Evolutionary conservation across 352 stramenopile species (phyloP), one percentile per base, ranked within the genome.

Genomic region (Phytopythium litorale): DNA sequence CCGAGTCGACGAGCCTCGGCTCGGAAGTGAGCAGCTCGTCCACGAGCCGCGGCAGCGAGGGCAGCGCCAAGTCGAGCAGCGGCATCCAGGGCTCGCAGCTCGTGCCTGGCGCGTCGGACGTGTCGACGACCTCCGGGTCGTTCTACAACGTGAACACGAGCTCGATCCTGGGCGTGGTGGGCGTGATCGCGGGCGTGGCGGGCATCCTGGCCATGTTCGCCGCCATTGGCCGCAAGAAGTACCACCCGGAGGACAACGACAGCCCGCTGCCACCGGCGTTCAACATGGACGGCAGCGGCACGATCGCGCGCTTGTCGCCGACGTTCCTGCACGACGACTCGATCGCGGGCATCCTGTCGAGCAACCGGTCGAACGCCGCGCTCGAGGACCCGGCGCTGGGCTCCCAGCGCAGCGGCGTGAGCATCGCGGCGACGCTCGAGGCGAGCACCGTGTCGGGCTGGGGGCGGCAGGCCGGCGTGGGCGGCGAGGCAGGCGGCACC

Each of bases 111-210:
- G 62, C 77, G 12, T 75, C 79, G 1, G 72, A 84, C 32, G 72
- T 74, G 60, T 79, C 63, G 70, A 76, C 68, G n/a, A 82, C 73
- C 11, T 72, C 70, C 16, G 79, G 70, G 28, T 74, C 65, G 2
- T 75, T 70, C 9, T 89, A 88, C 70, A 85, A 65, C 51, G 68
- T 92, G 56, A 79, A 72, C 23, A 73, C 78, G 37, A 70, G 67
- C 7, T 91, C 83, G 30, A 90, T 92, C 64, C 51, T 89, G 56
- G 87, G 79, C 23, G 87, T 92, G 57, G 71, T 89, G 49, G 81
- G 83, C 18, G 83, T 92, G 23, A 56, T 92, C 18, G 73, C 74
- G n/a, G 78, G 81, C 28, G 84, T 92, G 37, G 65, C 68, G 40
- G 78, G 76, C 11, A 74, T 89, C 42, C 48, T 89, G 9, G 52